Conservation (phyloP, 2,329 filamentous ascomycete genomes). For the Neophaeococcomyces mojaviensis region DNA sequence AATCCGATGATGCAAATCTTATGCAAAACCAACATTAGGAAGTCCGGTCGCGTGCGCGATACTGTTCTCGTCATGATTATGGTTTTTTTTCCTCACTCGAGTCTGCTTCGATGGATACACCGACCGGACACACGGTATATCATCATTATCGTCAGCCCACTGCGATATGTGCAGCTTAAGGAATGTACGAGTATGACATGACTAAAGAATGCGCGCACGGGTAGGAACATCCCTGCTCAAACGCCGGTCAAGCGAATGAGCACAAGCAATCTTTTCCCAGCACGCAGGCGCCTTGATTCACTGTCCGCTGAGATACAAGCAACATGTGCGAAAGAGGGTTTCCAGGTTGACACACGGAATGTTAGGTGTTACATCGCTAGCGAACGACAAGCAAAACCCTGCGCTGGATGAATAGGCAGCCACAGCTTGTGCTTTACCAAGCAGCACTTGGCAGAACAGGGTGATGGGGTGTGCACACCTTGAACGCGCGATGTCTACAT, state of each 20-base stretch:
- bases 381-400: neutral
- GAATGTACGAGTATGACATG: too few relatives aligned
- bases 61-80: neutral
- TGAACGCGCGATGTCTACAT: too few relatives aligned
- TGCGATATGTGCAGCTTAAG: too few relatives aligned
- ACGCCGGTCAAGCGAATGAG: too few relatives aligned
- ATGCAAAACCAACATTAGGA: neutral
- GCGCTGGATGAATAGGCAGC: neutral
- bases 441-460: neutral
- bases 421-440: neutral
- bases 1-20: neutral
- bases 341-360: too few relatives aligned
- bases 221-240: too few relatives aligned
- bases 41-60: neutral
- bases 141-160: neutral
- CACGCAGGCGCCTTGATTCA: too few relatives aligned
- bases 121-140: neutral
- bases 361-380: too few relatives aligned
- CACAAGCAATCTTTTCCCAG: too few relatives aligned
- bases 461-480: neutral
- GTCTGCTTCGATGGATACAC: neutral
- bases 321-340: too few relatives aligned
- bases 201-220: too few relatives aligned
- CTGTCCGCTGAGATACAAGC: too few relatives aligned
- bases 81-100: neutral